Base-by-base conservation (phyloP, 1,284 basidiomycete genomes). In the Puccinia polysora region DNA sequence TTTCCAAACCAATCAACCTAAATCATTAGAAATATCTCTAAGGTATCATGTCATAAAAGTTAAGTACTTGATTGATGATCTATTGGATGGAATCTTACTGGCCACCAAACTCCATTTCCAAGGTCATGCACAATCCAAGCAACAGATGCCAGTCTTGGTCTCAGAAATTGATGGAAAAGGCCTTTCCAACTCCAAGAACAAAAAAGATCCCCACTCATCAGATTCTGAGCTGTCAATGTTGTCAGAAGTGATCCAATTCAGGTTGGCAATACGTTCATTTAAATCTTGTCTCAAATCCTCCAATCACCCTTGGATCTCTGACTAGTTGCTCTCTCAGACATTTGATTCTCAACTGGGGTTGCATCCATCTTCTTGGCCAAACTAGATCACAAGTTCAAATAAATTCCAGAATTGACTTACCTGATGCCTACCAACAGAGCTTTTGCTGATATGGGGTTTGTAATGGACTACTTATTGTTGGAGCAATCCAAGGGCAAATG, bases 371-470 rank as follows among this genome's bases (percentile, higher is more conserved):
- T 91, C 78, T 89, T 92, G 1, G 88, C 90, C 2, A 85, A 86
- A 12, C 84, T 95, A 45, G 89, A 89, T 7, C 86, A 89, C 50
- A 82, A 81, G 14, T 82, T 93, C 53, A 87, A 87, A 75, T 83
- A 80, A 18, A 84, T 84, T 23, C 87, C 90, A 0, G 86, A 85
- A 8, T 88, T 89, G 4, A 89, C 91, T 1, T 85, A 93, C 74
- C 85, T 99, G 52, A 87, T 96, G 25, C 96, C 95, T 0, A 86
- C 85, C 52, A 97, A 98, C 78, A 80, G 83, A 32, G 96, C 92
- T 0, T 99, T 97, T 82, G 85, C 86, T 75, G 85, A 87, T 1
- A 84, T 97, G 2, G 95, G 96, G 5, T 84, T 98, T 43, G 88
- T 91, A 73, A 92, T 90, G 82, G 86, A 86, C 34, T 92, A 97